phyloP scores from a whole-genome alignment of 805 yeast genomes.

The Yueomyces sinensis region DNA sequence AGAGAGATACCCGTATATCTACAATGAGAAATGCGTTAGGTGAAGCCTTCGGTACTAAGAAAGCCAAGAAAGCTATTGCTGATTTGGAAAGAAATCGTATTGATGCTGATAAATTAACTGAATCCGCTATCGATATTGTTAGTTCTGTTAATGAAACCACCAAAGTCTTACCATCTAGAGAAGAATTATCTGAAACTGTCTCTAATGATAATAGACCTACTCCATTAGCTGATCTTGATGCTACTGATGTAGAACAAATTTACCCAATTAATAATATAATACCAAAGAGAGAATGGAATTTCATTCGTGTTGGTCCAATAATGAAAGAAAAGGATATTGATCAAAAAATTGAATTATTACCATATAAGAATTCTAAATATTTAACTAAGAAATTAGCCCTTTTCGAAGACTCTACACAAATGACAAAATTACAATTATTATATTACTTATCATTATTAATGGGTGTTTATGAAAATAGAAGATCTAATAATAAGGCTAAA shows the following conservation, averaged over 20 bases:
- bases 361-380: conserved; percentile 45
- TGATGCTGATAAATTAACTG: conserved; percentile 70
- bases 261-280: conserved; percentile 66
- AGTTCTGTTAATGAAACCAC: conserved; percentile 67
- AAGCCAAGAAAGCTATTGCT: conserved; percentile 80
- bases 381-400: conserved; percentile 34
- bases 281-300: conserved; percentile 48
- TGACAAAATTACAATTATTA: conserved; percentile 51
- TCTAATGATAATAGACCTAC: conserved; percentile 61
- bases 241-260: conserved; percentile 72
- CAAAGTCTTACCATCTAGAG: conserved; percentile 56
- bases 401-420: conserved; percentile 32
- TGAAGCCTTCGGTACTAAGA: conserved; percentile 93
- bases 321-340: conserved; percentile 40
- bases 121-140: conserved; percentile 65
- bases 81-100: conserved; percentile 73
- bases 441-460: conserved; percentile 69
- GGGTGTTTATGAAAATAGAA: conserved; percentile 67
- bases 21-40: conserved; percentile 77
- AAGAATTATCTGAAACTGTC: conserved; percentile 42
- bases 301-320: conserved; percentile 51
- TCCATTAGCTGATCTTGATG: conserved; percentile 62
- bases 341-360: conserved; percentile 44
- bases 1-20: conserved; percentile 31
- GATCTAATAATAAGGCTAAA: conserved; percentile 44